Evolutionary conservation across 495 filamentous ascomycete species (phyloP).

Genomic region (Peziza echinospora): DNA sequence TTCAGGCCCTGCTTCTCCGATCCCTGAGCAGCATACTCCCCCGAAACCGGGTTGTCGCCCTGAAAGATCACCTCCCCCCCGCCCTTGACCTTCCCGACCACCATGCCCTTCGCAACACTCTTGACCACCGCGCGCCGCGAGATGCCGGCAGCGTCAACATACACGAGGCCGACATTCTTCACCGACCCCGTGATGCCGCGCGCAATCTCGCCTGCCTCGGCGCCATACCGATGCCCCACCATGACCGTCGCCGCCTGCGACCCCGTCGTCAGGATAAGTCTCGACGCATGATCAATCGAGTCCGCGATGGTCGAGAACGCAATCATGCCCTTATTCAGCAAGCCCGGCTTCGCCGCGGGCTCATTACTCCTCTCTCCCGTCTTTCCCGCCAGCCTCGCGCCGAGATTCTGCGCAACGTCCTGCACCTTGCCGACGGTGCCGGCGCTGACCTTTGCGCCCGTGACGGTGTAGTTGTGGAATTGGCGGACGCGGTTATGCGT

Average conservation of each 20-base stretch:
- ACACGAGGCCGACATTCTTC: conserved; percentile 93
- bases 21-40: background rate
- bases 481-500: conserved; percentile 71
- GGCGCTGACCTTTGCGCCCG: conserved; percentile 55
- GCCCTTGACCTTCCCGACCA: conserved; percentile 66
- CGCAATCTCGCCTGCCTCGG: conserved; percentile 58
- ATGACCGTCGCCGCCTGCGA: conserved; percentile 58
- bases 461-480: conserved; percentile 55
- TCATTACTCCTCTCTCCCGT: conserved; percentile 27
- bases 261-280: conserved; percentile 47
- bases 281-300: conserved; percentile 67
- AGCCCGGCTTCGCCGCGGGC: conserved; percentile 52
- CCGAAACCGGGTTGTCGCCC: conserved; percentile 31
- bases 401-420: conserved; percentile 67
- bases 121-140: conserved; percentile 74
- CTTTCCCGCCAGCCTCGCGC: conserved; percentile 46
- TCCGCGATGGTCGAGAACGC: conserved; percentile 91
- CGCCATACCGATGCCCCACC: conserved; percentile 63
- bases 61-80: conserved; percentile 76
- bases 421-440: conserved; percentile 70
- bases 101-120: conserved; percentile 93
- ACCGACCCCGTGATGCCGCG: conserved; percentile 57
- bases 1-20: background rate
- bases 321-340: conserved; percentile 88
- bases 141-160: conserved; percentile 87